Evolutionary conservation across 139 green algal genomes (phyloP).

Genomic region (Prasinococcaceae sp.): DNA sequence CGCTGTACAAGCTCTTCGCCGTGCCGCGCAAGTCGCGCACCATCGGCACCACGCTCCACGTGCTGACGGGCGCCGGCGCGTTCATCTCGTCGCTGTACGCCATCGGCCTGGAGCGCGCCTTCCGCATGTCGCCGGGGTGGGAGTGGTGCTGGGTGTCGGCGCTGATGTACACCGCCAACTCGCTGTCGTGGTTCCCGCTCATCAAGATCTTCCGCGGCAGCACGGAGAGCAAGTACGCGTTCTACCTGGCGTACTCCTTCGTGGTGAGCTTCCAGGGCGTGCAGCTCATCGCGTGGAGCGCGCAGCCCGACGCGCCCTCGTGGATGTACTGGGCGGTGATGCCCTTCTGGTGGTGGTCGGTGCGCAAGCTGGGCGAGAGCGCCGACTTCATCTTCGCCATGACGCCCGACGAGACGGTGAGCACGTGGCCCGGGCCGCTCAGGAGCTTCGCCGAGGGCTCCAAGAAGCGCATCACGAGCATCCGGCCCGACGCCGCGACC

Average conservation of each 20-base stretch:
- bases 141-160: too few species aligned
- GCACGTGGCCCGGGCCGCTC: not conserved
- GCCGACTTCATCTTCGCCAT: not conserved
- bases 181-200: not conserved
- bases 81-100: not conserved
- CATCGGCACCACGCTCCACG: not conserved
- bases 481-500: not conserved
- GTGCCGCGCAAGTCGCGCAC: slow-evolving; percentile 3
- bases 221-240: not conserved
- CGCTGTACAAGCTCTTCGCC: not conserved
- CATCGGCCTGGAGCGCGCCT: not conserved
- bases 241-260: not conserved
- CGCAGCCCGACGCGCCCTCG: not conserved
- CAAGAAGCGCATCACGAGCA: not conserved
- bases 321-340: too few species aligned
- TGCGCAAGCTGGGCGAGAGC: not conserved
- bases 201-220: not conserved
- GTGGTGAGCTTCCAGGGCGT: not conserved
- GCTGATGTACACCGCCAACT: too few species aligned
- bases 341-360: too few species aligned
- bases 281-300: not conserved
- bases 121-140: not conserved
- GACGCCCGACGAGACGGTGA: not conserved
- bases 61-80: slow-evolving; percentile 1
- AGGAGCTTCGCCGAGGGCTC: not conserved